Conservation (phyloP, 768 basidiomycete genomes). For the Mycena alexandri region DNA sequence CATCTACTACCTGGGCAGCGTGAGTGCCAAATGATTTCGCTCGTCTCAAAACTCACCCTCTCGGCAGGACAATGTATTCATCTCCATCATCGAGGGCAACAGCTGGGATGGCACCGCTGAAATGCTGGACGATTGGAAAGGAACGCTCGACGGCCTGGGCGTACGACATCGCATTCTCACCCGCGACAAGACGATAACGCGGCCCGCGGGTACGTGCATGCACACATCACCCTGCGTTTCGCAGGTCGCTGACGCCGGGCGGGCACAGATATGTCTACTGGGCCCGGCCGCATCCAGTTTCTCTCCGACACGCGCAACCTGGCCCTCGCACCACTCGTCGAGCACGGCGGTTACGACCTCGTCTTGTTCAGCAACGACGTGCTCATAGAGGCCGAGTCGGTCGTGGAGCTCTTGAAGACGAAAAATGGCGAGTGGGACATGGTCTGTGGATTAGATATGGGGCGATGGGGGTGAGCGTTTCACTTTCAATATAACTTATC, state of each 20-base stretch:
- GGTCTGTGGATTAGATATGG: slow-evolving; percentile 58
- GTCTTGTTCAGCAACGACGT: slow-evolving; percentile 61
- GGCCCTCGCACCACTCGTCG: slow-evolving; percentile 55
- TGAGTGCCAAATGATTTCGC: not conserved
- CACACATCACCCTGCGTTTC: too few relatives aligned
- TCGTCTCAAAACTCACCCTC: not conserved
- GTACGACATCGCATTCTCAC: slow-evolving; percentile 2
- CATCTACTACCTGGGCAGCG: slow-evolving; percentile 53
- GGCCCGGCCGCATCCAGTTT: slow-evolving; percentile 25
- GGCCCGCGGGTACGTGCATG: not conserved
- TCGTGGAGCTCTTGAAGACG: slow-evolving; percentile 55
- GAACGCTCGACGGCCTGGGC: slow-evolving; percentile 32
- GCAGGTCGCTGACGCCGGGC: too few relatives aligned
- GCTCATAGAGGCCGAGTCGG: slow-evolving; percentile 53
- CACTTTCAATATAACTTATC: not conserved
- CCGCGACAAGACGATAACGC: not conserved
- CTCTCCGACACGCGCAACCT: slow-evolving; percentile 54
- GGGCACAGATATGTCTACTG: not conserved
- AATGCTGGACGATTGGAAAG: slow-evolving; percentile 45
- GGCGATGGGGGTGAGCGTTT: slow-evolving; percentile 45
- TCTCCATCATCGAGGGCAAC: slow-evolving; percentile 41
- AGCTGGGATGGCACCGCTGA: slow-evolving; percentile 48
- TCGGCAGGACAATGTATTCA: slow-evolving; percentile 49
- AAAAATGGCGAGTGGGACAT: slow-evolving; percentile 56
- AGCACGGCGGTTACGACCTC: slow-evolving; percentile 52